Conservation (phyloP, 148 eudicot species). For the Heliosperma pusillum region DNA sequence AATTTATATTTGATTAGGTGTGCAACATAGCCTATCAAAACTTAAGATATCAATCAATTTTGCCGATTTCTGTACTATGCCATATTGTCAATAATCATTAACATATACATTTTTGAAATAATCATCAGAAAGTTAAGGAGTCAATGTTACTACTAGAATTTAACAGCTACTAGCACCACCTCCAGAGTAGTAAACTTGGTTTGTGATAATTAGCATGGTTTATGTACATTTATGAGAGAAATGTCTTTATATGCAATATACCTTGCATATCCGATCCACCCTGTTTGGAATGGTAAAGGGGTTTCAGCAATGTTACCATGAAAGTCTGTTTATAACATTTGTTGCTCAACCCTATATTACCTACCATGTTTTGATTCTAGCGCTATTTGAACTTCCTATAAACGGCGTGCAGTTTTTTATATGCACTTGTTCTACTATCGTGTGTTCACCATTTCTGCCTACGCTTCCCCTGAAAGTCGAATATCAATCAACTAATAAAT, state of each 20-base stretch:
- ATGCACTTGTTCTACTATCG: slow-evolving; percentile 34
- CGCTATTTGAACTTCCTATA: slow-evolving; percentile 34
- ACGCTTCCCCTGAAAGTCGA: slow-evolving; percentile 38
- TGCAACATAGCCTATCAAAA: no score
- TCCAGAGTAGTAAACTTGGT: slow-evolving; percentile 38
- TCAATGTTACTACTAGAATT: neutral
- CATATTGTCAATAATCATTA: neutral
- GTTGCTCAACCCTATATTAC: no score
- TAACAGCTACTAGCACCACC: neutral
- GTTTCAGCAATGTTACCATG: neutral
- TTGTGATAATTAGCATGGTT: slow-evolving; percentile 52
- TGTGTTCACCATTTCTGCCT: slow-evolving; percentile 33
- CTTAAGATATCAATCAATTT: no score
- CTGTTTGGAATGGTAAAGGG: slow-evolving; percentile 11
- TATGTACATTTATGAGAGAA: slow-evolving; percentile 25
- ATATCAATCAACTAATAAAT: no score
- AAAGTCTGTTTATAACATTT: neutral
- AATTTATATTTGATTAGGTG: no score
- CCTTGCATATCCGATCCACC: slow-evolving; percentile 52
- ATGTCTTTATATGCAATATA: slow-evolving; percentile 36
- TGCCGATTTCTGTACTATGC: neutral
- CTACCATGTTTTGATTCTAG: slow-evolving; percentile 70
- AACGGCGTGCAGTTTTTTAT: slow-evolving; percentile 41
- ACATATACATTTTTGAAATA: no score
- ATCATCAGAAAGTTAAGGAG: no score